These are phyloP conservation scores for Nepenthes mirabilis DNA, from an alignment of 148 eudicot species.

Conservation along the genomic window DNA sequence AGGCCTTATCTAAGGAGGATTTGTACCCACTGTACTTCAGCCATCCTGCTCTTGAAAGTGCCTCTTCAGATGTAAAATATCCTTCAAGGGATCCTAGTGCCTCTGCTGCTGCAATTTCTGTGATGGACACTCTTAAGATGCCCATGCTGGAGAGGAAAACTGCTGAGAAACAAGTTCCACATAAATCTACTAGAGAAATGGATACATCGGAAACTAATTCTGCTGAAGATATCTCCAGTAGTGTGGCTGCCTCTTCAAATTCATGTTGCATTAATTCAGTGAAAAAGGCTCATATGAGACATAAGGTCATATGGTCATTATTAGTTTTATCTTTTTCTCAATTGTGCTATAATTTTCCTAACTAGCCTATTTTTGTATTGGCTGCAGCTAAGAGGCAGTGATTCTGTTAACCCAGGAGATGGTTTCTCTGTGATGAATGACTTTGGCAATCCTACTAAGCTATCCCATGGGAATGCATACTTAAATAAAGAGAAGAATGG, in stretches of 20 bases:
- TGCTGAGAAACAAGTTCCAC: constrained; percentile 29
- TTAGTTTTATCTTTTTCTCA: background rate
- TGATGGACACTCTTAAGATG: constrained; percentile 17
- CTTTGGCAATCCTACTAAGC: constrained; percentile 9
- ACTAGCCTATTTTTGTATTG: constrained; percentile 6
- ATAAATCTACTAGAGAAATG: constrained; percentile 28
- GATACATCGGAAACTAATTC: constrained; percentile 21
- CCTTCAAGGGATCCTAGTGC: constrained; percentile 7
- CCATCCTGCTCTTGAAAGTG: constrained; percentile 19
- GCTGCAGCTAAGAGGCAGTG: constrained; percentile 35
- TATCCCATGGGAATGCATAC: constrained; percentile 20
- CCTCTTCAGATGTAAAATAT: constrained; percentile 11
- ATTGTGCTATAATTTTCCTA: constrained; percentile 3
- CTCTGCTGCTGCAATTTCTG: constrained; percentile 12
- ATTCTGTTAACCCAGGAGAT: constrained; percentile 18
- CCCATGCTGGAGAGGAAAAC: constrained; percentile 28
- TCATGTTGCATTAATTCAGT: constrained; percentile 1
- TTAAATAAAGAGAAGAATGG: constrained; percentile 31
- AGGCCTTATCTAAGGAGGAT: constrained; percentile 13
- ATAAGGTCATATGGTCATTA: constrained; percentile 27
- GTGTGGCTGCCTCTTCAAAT: constrained; percentile 1
- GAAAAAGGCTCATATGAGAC: constrained; percentile 22
- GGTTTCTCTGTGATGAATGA: constrained; percentile 17
- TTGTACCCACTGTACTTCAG: constrained; percentile 9
- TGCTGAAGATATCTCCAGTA: constrained; percentile 20